Evolutionary conservation across 345 rosid species (phyloP), one percentile per base, ranked within the genome.

Genomic region (Citrus maxima): DNA sequence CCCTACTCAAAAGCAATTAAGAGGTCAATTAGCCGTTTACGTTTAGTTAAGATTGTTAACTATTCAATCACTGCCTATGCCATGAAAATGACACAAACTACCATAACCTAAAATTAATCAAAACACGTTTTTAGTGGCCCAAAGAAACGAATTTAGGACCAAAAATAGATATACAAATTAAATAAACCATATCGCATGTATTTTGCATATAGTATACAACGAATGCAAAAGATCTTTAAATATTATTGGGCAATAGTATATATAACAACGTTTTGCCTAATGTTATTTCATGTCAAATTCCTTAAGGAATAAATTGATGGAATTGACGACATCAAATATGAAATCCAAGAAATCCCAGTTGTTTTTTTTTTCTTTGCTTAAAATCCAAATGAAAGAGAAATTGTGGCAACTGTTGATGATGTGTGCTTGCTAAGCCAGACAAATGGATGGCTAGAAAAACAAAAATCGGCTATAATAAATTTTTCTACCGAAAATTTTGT

Each of bases 1-100:
- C n/a, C n/a, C n/a, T n/a, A n/a, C 22, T 49, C 10, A 49, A 30
- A 32, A 71, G 28, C 32, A 9, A 30, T 56, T 12, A 55, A 34
- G 9, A 71, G 18, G 75, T 72, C 75, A 72, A 56, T 35, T 58
- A 22, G 65, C 65, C 19, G 32, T 72, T 73, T 37, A 59, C 66
- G 59, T 56, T 71, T 54, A 27, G 22, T 42, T 68, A 68, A n/a
- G 51, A 46, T 3, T 46, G 51, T 2, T 38, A 38, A 21, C 27
- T 10, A 64, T 30, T 32, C 34, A 16, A 13, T 38, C 22, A 40
- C 4, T 2, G 18, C 51, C 72, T 21, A 24, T 13, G 9, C 62
- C 35, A 51, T 28, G 74, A 51, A 60, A 73, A 5, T 73, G 76
- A 60, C 76, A 59, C 76, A 37, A 59, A 59, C 24, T 24, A 73